These are phyloP conservation scores for Scutellaria minor DNA, from an alignment of 257 asterid species.

Conservation along the genomic window DNA sequence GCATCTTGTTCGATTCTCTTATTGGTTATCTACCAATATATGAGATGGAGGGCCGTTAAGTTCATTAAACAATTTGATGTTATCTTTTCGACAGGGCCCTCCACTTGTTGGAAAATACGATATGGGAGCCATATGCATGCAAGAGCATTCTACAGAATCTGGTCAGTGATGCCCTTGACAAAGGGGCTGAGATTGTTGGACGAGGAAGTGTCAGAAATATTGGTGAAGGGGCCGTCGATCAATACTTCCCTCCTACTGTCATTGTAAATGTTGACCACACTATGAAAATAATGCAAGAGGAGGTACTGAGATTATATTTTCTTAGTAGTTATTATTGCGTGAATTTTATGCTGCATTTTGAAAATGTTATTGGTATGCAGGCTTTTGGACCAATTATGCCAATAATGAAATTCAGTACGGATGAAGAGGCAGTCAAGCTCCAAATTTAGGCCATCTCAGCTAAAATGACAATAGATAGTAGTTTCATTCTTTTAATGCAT, in stretches of 20 bases:
- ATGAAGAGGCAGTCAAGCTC: slow-evolving; percentile 82
- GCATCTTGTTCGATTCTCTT: not conserved
- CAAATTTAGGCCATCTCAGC: too few relatives aligned
- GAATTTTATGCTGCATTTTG: slow-evolving; percentile 20
- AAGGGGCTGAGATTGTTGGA: slow-evolving; percentile 92
- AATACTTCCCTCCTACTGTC: slow-evolving; percentile 95
- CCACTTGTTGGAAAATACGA: slow-evolving; percentile 88
- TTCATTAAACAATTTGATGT: slow-evolving; percentile 22
- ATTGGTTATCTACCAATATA: too few relatives aligned
- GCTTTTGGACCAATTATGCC: slow-evolving; percentile 99
- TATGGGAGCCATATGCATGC: slow-evolving; percentile 99
- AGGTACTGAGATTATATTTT: slow-evolving; percentile 53
- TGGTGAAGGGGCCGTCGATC: slow-evolving; percentile 97
- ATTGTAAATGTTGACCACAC: slow-evolving; percentile 84
- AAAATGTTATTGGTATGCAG: slow-evolving; percentile 50
- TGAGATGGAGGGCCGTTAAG: too few relatives aligned
- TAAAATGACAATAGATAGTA: too few relatives aligned
- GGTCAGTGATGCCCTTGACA: slow-evolving; percentile 82
- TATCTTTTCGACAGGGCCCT: slow-evolving; percentile 72
- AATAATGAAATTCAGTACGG: slow-evolving; percentile 87
- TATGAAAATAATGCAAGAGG: slow-evolving; percentile 97
- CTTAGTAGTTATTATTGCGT: slow-evolving; percentile 16
- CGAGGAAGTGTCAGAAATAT: slow-evolving; percentile 96
- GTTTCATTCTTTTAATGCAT: too few relatives aligned
- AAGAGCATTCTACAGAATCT: slow-evolving; percentile 94